A percentile compares a stretch with the other conserved stretches of the same genome.
Evolutionary conservation across 2,329 filamentous ascomycete species (phyloP).

Genomic region (Hymenoscyphus scutula): DNA sequence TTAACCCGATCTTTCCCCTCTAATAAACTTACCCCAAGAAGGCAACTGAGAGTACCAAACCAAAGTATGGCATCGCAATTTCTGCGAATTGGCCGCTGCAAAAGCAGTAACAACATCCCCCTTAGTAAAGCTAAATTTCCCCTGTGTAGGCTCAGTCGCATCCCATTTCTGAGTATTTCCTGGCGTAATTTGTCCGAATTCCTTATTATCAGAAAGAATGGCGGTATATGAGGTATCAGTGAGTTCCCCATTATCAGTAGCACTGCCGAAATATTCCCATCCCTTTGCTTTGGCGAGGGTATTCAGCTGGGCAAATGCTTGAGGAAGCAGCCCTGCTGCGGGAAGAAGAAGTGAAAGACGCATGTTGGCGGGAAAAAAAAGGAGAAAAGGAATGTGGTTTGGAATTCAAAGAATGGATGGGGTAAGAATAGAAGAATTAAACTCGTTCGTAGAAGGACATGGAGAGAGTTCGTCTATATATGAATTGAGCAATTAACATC

Average conservation of each 20-base stretch:
- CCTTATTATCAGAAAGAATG: slow-evolving; percentile 51
- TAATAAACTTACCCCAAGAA: slow-evolving; percentile 51
- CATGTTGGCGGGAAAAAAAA: neutral
- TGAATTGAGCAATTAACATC: neutral
- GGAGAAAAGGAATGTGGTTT: neutral
- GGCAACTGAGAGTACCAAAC: slow-evolving; percentile 53
- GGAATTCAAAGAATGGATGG: neutral
- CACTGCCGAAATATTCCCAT: slow-evolving; percentile 54
- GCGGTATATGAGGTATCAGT: slow-evolving; percentile 52
- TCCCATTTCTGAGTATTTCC: slow-evolving; percentile 55
- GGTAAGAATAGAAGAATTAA: neutral
- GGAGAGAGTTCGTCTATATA: neutral
- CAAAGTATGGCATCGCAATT: slow-evolving; percentile 60
- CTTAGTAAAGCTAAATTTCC: slow-evolving; percentile 54
- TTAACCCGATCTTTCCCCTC: no score
- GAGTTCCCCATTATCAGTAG: slow-evolving; percentile 52
- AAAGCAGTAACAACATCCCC: slow-evolving; percentile 53
- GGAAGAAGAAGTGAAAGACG: slow-evolving; percentile 8
- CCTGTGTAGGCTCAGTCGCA: slow-evolving; percentile 41
- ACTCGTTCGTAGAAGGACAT: neutral
- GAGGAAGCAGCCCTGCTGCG: slow-evolving; percentile 7
- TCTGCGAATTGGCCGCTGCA: slow-evolving; percentile 46
- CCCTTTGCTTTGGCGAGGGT: slow-evolving; percentile 54
- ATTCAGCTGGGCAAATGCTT: slow-evolving; percentile 44
- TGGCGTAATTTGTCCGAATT: slow-evolving; percentile 64